Percentiles rank a stretch among this genome's conserved stretches.
Conservation (phyloP, 208 protist genomes). For the Crithidia brevicula region DNA sequence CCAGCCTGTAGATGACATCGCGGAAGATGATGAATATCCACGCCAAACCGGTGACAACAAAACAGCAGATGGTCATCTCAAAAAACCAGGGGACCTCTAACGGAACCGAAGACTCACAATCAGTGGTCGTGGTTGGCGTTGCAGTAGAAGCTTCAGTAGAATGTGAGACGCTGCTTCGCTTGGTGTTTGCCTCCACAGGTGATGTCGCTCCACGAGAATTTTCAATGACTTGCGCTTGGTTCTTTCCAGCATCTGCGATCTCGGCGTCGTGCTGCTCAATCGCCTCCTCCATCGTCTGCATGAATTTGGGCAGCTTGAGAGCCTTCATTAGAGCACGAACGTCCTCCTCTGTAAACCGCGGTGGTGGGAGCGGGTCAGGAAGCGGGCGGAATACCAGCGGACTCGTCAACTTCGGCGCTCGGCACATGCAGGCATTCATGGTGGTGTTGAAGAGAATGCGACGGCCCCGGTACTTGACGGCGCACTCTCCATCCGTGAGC, state of each 20-base stretch:
- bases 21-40: conserved; percentile 31
- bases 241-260: background rate
- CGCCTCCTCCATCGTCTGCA: conserved; percentile 28
- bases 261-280: conserved; percentile 10
- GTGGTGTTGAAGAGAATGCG: conserved; percentile 23
- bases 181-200: background rate
- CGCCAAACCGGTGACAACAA: conserved; percentile 9
- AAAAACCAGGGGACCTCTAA: background rate
- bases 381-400: conserved; percentile 24
- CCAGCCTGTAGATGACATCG: conserved; percentile 22
- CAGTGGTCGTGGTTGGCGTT: background rate
- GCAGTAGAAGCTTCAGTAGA: background rate
- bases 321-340: conserved; percentile 15
- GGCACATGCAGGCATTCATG: conserved; percentile 5
- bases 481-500: conserved; percentile 24
- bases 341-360: conserved; percentile 16
- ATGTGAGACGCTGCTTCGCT: background rate
- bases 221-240: background rate
- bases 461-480: conserved; percentile 27
- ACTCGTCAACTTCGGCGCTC: conserved; percentile 20
- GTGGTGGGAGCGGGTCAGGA: conserved; percentile 24
- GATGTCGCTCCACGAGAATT: too few relatives aligned
- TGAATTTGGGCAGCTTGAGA: conserved; percentile 26
- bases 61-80: conserved; percentile 8
- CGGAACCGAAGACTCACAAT: background rate